Conservation (phyloP, 495 filamentous ascomycete genomes). For the Chaetomium cochliodes region DNA sequence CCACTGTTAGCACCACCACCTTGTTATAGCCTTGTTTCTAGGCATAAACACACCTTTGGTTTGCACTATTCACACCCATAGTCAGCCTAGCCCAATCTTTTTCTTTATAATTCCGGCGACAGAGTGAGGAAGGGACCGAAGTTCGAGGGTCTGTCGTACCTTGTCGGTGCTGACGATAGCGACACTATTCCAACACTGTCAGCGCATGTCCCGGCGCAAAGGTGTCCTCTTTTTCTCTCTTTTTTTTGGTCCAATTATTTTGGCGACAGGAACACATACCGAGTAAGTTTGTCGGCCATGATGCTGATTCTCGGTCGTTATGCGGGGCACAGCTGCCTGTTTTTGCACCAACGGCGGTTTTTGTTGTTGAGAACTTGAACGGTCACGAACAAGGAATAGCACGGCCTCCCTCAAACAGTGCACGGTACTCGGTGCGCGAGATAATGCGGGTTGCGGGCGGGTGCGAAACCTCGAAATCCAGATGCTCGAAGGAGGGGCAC, state of each 20-base stretch:
- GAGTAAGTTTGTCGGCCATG: conserved; percentile 45
- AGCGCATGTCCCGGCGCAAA: conserved; percentile 4
- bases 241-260: too few relatives aligned
- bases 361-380: background rate
- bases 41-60: conserved; percentile 67
- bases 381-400: background rate
- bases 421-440: conserved; percentile 14
- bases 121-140: background rate
- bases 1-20: conserved; percentile 18
- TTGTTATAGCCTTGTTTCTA: too few relatives aligned
- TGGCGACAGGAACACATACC: conserved; percentile 25
- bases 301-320: background rate
- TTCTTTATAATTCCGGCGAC: conserved; percentile 7
- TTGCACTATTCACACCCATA: conserved; percentile 67
- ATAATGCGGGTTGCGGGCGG: background rate
- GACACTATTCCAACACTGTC: conserved; percentile 59
- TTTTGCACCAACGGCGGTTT: background rate
- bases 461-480: conserved; percentile 10
- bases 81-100: conserved; percentile 19
- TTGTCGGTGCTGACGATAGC: conserved; percentile 98
- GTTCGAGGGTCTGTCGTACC: conserved; percentile 51
- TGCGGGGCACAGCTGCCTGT: conserved; percentile 10
- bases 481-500: conserved; percentile 19
- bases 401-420: background rate
- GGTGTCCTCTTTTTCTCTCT: too few relatives aligned